Conservation (phyloP, 352 stramenopile genomes). For the Phytopythium helicoides region DNA sequence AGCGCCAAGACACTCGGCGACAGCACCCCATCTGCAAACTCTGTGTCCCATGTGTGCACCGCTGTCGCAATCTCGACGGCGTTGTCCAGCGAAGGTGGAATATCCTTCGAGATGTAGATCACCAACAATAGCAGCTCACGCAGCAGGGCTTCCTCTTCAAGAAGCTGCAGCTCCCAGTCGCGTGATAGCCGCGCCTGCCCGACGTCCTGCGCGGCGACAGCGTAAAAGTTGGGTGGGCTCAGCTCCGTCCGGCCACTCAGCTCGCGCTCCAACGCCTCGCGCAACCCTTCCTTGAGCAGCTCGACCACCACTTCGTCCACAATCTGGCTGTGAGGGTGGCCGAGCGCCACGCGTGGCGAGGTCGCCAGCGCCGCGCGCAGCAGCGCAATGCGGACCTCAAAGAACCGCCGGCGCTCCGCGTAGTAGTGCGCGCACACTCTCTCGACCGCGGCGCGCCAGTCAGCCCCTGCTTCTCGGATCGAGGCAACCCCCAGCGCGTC, state of each 20-base stretch:
- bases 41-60: constrained; percentile 30
- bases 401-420: constrained; percentile 37
- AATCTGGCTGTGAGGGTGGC: constrained; percentile 7
- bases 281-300: constrained; percentile 52
- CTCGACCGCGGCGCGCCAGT: constrained; percentile 21
- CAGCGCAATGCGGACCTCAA: constrained; percentile 55
- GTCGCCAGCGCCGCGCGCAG: constrained; percentile 23
- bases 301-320: constrained; percentile 42
- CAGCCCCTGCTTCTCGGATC: constrained; percentile 1
- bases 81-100: constrained; percentile 16
- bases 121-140: constrained; percentile 54
- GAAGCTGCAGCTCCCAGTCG: constrained; percentile 53
- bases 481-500: background rate
- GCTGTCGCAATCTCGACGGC: constrained; percentile 36
- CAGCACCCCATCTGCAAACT: constrained; percentile 29
- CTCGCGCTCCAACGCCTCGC: constrained; percentile 56
- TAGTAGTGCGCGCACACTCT: constrained; percentile 36
- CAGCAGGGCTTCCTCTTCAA: constrained; percentile 58
- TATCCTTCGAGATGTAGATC: constrained; percentile 38
- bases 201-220: constrained; percentile 20
- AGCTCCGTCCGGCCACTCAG: constrained; percentile 39
- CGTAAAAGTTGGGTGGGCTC: constrained; percentile 30
- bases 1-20: constrained; percentile 19
- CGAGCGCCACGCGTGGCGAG: too few relatives aligned
- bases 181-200: constrained; percentile 25